Percentiles rank a stretch among this genome's conserved stretches.
Conservation (phyloP, 2,329 filamentous ascomycete genomes). For the Phoma sp. region DNA sequence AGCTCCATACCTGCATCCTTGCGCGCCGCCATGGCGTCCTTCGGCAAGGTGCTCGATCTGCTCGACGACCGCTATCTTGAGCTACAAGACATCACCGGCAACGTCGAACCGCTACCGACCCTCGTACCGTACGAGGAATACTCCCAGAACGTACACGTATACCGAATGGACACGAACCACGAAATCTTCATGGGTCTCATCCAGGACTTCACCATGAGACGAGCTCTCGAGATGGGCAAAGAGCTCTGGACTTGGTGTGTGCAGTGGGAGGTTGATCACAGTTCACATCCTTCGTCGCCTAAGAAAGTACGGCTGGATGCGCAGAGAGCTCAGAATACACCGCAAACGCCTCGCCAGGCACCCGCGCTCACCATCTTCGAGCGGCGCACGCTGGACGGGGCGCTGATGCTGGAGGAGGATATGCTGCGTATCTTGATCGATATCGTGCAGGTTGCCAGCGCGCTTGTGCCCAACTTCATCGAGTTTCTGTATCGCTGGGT, state of each 20-base stretch:
- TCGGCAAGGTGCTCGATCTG: slow-evolving; percentile 39
- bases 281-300: slow-evolving; percentile 11
- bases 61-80: slow-evolving; percentile 41
- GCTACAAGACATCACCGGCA: slow-evolving; percentile 41
- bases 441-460: slow-evolving; percentile 37
- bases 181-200: slow-evolving; percentile 35
- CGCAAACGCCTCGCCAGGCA: slow-evolving; percentile 8
- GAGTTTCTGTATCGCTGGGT: slow-evolving; percentile 45
- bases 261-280: slow-evolving; percentile 39
- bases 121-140: slow-evolving; percentile 43
- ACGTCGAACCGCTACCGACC: slow-evolving; percentile 37
- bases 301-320: slow-evolving; percentile 35
- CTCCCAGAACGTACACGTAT: slow-evolving; percentile 29
- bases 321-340: background rate
- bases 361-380: slow-evolving; percentile 24
- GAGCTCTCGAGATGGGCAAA: slow-evolving; percentile 21
- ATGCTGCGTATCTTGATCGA: slow-evolving; percentile 40
- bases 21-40: slow-evolving; percentile 32
- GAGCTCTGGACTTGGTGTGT: slow-evolving; percentile 45
- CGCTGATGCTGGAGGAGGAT: slow-evolving; percentile 36
- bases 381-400: slow-evolving; percentile 27
- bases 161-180: slow-evolving; percentile 36
- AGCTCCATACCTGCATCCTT: background rate
- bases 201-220: slow-evolving; percentile 39
- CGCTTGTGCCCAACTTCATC: slow-evolving; percentile 42